phyloP scores from a whole-genome alignment of 2,329 filamentous ascomycete genomes.

The Fusarium armeniacum region DNA sequence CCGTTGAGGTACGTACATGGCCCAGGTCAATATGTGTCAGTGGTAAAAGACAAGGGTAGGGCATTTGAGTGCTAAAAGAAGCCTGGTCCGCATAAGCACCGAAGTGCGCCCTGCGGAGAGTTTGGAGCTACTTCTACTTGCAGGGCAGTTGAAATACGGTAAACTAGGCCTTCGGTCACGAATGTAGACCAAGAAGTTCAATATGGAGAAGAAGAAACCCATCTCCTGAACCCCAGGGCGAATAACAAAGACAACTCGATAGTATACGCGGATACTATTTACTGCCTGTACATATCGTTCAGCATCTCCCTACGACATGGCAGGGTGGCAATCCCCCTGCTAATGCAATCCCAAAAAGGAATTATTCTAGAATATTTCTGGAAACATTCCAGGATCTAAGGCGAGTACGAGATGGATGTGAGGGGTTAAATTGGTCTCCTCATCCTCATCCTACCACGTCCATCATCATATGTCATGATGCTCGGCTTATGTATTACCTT shows the following conservation, averaged over 20 bases:
- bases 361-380: constrained; percentile 48
- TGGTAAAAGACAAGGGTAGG: constrained; percentile 32
- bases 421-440: not conserved
- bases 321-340: constrained; percentile 27
- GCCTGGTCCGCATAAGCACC: constrained; percentile 48
- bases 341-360: constrained; percentile 27
- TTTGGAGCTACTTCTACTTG: not conserved
- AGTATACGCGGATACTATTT: not conserved
- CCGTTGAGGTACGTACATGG: not conserved
- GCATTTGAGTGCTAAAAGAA: constrained; percentile 19
- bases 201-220: constrained; percentile 1
- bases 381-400: constrained; percentile 35
- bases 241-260: not conserved
- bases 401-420: constrained; percentile 34
- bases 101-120: constrained; percentile 39
- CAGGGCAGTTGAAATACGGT: constrained; percentile 10
- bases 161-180: constrained; percentile 1
- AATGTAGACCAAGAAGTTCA: not conserved
- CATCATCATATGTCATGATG: constrained; percentile 22
- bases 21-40: constrained; percentile 22
- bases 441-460: constrained; percentile 9
- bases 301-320: constrained; percentile 10
- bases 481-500: not conserved
- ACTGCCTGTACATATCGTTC: not conserved
- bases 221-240: constrained; percentile 9